These are phyloP conservation scores for Myriangium duriaei DNA, from an alignment of 2,329 filamentous ascomycete genomes.

Conservation along the genomic window DNA sequence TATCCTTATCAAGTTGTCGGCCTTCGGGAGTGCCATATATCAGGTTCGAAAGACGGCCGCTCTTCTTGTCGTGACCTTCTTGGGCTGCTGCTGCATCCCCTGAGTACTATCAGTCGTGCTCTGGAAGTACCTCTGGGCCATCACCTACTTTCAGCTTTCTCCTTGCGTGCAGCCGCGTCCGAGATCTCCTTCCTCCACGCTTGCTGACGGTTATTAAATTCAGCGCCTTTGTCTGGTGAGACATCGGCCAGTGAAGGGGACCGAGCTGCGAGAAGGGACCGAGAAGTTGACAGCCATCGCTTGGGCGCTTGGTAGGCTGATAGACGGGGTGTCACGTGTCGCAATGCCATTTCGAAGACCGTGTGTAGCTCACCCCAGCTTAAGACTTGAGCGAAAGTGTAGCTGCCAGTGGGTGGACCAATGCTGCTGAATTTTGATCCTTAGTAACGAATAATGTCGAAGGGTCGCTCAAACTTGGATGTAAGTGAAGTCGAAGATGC, in stretches of 20 bases:
- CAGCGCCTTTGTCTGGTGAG: conserved; percentile 54
- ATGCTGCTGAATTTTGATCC: conserved; percentile 2
- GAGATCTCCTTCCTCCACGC: conserved; percentile 73
- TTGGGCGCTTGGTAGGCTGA: neutral
- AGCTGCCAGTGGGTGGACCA: neutral
- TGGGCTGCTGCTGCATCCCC: conserved; percentile 45
- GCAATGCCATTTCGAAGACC: conserved; percentile 4
- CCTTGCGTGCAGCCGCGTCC: conserved; percentile 51
- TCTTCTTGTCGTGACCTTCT: conserved; percentile 52
- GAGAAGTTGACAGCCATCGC: conserved; percentile 1
- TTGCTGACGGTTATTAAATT: conserved; percentile 74
- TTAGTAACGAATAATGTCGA: conserved; percentile 5
- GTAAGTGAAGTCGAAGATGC: no score
- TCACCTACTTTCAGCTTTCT: conserved; percentile 74
- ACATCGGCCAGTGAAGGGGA: conserved; percentile 80
- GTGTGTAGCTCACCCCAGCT: no score
- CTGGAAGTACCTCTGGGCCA: no score
- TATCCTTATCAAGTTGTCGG: conserved; percentile 84
- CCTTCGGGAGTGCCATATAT: conserved; percentile 97
- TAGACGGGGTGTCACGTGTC: conserved; percentile 5
- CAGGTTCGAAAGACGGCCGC: conserved; percentile 60
- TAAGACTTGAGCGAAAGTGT: no score
- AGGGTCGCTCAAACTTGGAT: no score
- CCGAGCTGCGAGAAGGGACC: conserved; percentile 10
- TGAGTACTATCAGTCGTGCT: no score